These are phyloP conservation scores for Coniochaeta prunicola DNA, from an alignment of 2,329 filamentous ascomycete species.

Conservation along the genomic window DNA sequence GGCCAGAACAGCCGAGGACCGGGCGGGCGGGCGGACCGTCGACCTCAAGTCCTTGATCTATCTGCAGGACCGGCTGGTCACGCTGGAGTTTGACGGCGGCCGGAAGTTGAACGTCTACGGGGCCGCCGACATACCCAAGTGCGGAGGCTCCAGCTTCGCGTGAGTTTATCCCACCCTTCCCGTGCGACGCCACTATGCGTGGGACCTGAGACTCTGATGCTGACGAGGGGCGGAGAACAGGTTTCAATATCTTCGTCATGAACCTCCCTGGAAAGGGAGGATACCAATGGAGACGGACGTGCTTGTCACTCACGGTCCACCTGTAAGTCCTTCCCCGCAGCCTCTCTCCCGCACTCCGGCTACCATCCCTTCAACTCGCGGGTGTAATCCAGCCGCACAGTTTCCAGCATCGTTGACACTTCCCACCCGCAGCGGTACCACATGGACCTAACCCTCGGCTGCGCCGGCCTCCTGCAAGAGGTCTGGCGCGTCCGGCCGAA, in stretches of 20 bases:
- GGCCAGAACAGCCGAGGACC: slow-evolving; percentile 51
- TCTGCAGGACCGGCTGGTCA: slow-evolving; percentile 61
- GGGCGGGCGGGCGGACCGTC: slow-evolving; percentile 40
- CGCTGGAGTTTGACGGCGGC: slow-evolving; percentile 52
- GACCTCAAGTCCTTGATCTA: slow-evolving; percentile 67
- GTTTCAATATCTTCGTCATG: slow-evolving; percentile 64
- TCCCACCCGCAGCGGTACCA: slow-evolving; percentile 54
- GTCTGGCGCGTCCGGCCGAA: slow-evolving; percentile 66
- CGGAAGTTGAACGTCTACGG: slow-evolving; percentile 69
- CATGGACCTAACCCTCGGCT: slow-evolving; percentile 62
- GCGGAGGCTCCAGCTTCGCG: slow-evolving; percentile 64
- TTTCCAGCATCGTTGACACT: not conserved
- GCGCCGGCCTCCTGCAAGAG: slow-evolving; percentile 62
- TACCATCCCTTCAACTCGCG: not conserved
- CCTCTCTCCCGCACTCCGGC: not conserved
- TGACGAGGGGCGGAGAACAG: slow-evolving; percentile 22
- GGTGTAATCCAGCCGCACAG: not conserved
- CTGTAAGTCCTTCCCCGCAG: slow-evolving; percentile 31
- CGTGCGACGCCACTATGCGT: not conserved
- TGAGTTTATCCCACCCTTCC: slow-evolving; percentile 13
- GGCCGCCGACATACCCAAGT: slow-evolving; percentile 69
- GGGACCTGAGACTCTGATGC: not conserved
- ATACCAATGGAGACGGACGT: slow-evolving; percentile 69
- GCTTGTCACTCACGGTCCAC: slow-evolving; percentile 75
- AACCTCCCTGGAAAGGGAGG: slow-evolving; percentile 65